These are phyloP conservation scores for sweet orange (Citrus sinensis) DNA, from an alignment of 345 rosid genomes.

Conservation along the genomic window DVS_A1.0 CM039167.1:6932501-6933000, in stretches of 20 bases:
- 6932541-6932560: neutral
- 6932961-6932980: slow-evolving; percentile 31
- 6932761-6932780: no score
- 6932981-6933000: slow-evolving; percentile 40
- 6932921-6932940: slow-evolving; percentile 35
- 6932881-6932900: slow-evolving; percentile 31
- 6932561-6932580: neutral
- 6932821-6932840: slow-evolving; percentile 22
- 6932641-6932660: neutral
- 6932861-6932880: slow-evolving; percentile 50
- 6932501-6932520: slow-evolving; percentile 49
- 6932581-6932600: neutral
- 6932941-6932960: slow-evolving; percentile 25
- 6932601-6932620: neutral
- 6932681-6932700: neutral
- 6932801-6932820: neutral
- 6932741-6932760: no score
- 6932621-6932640: neutral
- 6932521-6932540: slow-evolving; percentile 23
- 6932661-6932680: neutral
- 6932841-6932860: slow-evolving; percentile 37
- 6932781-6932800: neutral
- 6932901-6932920: slow-evolving; percentile 36
- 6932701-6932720: neutral
- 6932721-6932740: no score